Base-by-base conservation (phyloP, 805 yeast genomes). In the Cyberlindnera americana region DNA sequence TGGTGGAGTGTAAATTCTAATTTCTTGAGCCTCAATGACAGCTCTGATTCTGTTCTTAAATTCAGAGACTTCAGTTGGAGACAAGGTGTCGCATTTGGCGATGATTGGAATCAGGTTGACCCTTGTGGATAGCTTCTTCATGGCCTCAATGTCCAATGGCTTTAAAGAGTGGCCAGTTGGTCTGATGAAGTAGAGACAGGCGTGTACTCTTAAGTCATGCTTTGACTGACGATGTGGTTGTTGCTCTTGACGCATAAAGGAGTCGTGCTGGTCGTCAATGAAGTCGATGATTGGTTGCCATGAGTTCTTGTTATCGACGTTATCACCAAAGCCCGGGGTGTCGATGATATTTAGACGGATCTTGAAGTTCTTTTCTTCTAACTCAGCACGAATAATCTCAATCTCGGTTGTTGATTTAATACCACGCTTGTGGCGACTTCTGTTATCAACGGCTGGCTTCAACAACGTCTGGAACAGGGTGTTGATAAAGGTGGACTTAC, bases 321-420 rank as follows among this genome's bases (percentile, higher is more conserved):
- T 84, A 60, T 87, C 95, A 45, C 96, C 97, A 60, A 88, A 87
- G 2, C 96, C 96, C 8, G 96, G 96, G 2, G 96, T 87, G 63
- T 89, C 96, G 53, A 90, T 79, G 41, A 90, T 73, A 51, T 88
- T 88, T 48, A 90, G 75, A 47, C 83, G 74, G 51, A 86, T 73
- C 49, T 72, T 73, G 64, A 90, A 85, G 59, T 83, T 86, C 62
- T 85, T 81, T 59, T 90, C 97, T 59, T 82, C 93, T 50, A 86
- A 72, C 42, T 77, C 73, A n/a, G 93, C 91, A 53, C 91, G 75
- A 34, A 76, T 75, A 40, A 88, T 77, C 49, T 83, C 90, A 47
- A 87, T 80, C 49, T 81, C 90, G 19, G 84, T 86, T 2, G 95
- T 85, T 53, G 79, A 73, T 53, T 72, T 79, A 44, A 77, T 67